phyloP scores from a whole-genome alignment of 768 basidiomycete species.

The Rhodotorula paludigena region DNA sequence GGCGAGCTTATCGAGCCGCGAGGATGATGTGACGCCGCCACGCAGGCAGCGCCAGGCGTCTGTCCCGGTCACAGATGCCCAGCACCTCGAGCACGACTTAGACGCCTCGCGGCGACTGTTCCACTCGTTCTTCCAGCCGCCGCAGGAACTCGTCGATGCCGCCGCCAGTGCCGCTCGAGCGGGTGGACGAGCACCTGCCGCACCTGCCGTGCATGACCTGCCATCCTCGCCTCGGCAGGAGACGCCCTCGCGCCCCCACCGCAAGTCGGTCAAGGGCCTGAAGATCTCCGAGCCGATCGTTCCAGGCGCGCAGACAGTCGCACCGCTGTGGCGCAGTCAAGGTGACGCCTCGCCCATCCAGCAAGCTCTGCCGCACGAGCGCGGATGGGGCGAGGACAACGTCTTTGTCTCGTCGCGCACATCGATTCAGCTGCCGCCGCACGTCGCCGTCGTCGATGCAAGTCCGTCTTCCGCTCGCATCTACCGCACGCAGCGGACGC shows the following conservation, averaged over 20 bases:
- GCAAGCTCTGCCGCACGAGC: neutral
- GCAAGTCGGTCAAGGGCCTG: constrained; percentile 4
- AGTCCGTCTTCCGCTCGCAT: neutral
- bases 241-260: neutral
- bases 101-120: constrained; percentile 11
- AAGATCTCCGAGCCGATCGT: constrained; percentile 1
- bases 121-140: constrained; percentile 2
- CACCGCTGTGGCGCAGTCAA: neutral
- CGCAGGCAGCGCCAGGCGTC: neutral
- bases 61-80: neutral
- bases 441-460: neutral
- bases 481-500: neutral
- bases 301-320: neutral
- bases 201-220: neutral
- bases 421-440: neutral
- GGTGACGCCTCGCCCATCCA: neutral
- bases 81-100: neutral
- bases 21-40: neutral
- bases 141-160: neutral
- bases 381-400: no score
- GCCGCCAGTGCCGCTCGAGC: no score
- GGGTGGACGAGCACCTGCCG: neutral
- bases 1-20: no score
- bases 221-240: neutral
- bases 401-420: constrained; percentile 8